Evolutionary conservation across 2,329 filamentous ascomycete genomes (phyloP), one percentile per base, ranked within the genome.

Genomic region (Aspergillus unguis): DNA sequence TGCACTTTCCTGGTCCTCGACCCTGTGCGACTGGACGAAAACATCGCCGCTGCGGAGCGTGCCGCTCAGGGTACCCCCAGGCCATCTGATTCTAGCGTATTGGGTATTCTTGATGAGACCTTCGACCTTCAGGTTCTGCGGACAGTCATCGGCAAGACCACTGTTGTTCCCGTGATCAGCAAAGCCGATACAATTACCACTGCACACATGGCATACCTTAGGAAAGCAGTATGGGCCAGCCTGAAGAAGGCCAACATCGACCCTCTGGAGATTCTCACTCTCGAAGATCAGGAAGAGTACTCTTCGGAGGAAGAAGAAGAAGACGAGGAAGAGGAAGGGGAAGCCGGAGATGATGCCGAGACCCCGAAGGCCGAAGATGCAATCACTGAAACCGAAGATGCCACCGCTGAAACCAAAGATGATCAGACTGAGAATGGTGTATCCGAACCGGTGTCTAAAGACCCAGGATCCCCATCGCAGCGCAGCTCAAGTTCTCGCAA

Each of bases 111-210:
- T 10, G 92, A 97, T 63, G 87, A 95, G 59, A 88, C 90, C 60
- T 81, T 99, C 7, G 94, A 99, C 67, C 76, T 99, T 26, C 91
- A 96, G 67, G 88, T 96, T 52, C 80, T 99, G 64, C 88, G 88
- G 44, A 88, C 87, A 11, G 81, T 99, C 28, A 86, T 95, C 70
- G 88, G 89, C 63, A 96, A 96, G 79, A 97, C 94, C 0, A 95
- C 90, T 0, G 90, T 97, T 54, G 90, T 99, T 43, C 94, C 94
- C 0, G 86, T 99, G 53, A 92, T 99, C 66, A 88, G 91, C 68
- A 99, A 99, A 75, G 92, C 94, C 36, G 94, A 99, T 70, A 96
- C 92, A 10, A 88, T 97, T 63, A 97, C 94, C n/a, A 86, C 88
- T 0, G 87, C 88, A 48, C 94, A 99, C 73, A 97, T 97, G 94